Evolutionary conservation across 2,329 filamentous ascomycete species (phyloP), one percentile per base, ranked within the genome.

Genomic region (Fusarium decemcellulare): DNA sequence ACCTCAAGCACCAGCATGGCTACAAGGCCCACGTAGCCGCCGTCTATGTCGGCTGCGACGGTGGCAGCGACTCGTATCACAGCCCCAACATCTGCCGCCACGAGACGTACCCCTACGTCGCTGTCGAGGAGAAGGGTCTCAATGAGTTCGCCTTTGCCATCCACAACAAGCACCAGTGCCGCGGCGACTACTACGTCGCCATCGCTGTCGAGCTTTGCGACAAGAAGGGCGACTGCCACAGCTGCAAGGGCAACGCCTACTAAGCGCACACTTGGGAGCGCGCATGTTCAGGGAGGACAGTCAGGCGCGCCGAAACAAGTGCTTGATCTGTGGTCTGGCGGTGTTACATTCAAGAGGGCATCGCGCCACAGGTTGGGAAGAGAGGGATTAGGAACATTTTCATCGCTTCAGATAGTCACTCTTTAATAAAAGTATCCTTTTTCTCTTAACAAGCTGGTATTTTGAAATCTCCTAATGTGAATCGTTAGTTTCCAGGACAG

Each of bases 171-270:
- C 72, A 70, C 68, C 37, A 67, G 64, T 75, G 73, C 66, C 15
- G 43, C 7, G 65, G 64, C 40, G 63, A 72, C 27, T 75, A 74
- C 70, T 71, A 53, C 48, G 52, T 75, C 52, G 73, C 59, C 63
- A 68, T 76, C 34, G 65, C 54, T 43, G 72, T 75, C 53, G 68
- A 74, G 44, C 56, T 74, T 39, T 75, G 74, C 59, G 58, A 69
- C 18, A 63, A 59, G 37, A 59, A 62, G 11, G 44, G 56, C 55
- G 30, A 52, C 18, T 68, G 63, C 55, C 30, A 59, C 36, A 53
- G 16, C 14, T 68, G 62, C 65, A 65, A 56, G 36, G n/a, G 32
- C 32, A 40, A 44, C 14, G 16, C 43, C 37, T 40, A 47, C 37
- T 44, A 53, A 57, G 52, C 36, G 11, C 3, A 5, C 36, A 46